phyloP scores from a whole-genome alignment of 129 eudicot genomes.

The Erigeron canadensis region DNA sequence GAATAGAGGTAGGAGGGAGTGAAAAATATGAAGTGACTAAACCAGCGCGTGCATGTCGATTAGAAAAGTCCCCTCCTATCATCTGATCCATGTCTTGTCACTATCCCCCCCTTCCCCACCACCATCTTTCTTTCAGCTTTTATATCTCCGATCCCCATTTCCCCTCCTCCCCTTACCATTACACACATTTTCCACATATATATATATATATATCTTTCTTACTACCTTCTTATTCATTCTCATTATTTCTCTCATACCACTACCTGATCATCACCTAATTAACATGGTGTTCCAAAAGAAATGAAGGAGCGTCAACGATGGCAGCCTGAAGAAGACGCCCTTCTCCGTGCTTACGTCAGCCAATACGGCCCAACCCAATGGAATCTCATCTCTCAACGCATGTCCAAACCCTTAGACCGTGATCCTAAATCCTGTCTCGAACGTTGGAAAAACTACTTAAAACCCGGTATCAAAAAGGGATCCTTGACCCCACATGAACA shows the following conservation, averaged over 20 bases:
- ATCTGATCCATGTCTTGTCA: conserved; percentile 42
- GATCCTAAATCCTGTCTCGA: conserved; percentile 71
- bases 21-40: conserved; percentile 40
- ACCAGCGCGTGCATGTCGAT: conserved; percentile 45
- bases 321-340: conserved; percentile 83
- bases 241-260: not conserved
- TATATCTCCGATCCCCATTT: conserved; percentile 39
- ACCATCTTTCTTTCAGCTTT: conserved; percentile 20
- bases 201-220: no score
- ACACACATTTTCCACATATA: no score
- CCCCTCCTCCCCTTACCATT: not conserved
- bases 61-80: conserved; percentile 36
- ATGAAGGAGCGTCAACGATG: conserved; percentile 77
- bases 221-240: not conserved
- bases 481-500: conserved; percentile 61
- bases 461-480: conserved; percentile 64
- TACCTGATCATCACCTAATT: not conserved
- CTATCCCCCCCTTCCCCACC: conserved; percentile 21
- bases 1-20: not conserved
- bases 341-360: conserved; percentile 62
- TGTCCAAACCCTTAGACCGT: conserved; percentile 50
- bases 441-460: conserved; percentile 67
- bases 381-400: conserved; percentile 64
- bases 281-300: conserved; percentile 24
- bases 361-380: conserved; percentile 64